Percentiles rank a stretch among this genome's conserved stretches.
Evolutionary conservation across 2,329 filamentous ascomycete species (phyloP).

Genomic region (Aspergillus melleus): DNA sequence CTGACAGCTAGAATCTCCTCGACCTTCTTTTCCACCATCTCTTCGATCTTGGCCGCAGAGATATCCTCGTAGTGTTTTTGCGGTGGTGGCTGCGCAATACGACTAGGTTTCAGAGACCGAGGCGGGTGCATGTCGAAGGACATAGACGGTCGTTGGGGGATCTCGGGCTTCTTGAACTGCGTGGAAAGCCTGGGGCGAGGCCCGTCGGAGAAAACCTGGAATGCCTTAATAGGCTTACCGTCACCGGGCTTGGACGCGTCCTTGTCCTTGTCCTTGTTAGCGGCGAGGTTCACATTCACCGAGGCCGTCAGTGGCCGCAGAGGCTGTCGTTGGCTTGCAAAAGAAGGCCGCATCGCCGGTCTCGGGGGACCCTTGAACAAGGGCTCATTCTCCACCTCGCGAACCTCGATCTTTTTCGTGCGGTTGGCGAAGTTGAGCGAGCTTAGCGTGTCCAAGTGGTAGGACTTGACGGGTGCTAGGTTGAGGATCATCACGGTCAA

Average conservation of each 20-base stretch:
- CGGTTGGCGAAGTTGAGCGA: constrained; percentile 93
- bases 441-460: constrained; percentile 89
- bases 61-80: constrained; percentile 52
- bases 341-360: constrained; percentile 42
- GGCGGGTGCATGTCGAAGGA: constrained; percentile 31
- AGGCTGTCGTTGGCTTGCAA: constrained; percentile 67
- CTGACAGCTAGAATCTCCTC: constrained; percentile 83
- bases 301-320: constrained; percentile 73
- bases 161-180: constrained; percentile 41
- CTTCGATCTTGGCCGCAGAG: constrained; percentile 76
- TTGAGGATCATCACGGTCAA: constrained; percentile 97
- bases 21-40: constrained; percentile 88
- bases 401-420: constrained; percentile 93
- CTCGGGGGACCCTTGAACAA: constrained; percentile 76
- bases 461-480: constrained; percentile 84
- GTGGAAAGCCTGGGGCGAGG: constrained; percentile 44
- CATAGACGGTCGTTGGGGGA: constrained; percentile 47
- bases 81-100: constrained; percentile 32
- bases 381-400: constrained; percentile 93
- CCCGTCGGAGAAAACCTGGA: constrained; percentile 82
- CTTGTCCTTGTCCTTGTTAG: constrained; percentile 39
- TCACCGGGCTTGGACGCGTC: constrained; percentile 56
- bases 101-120: constrained; percentile 52
- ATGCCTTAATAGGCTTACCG: constrained; percentile 75
- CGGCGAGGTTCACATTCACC: constrained; percentile 68